Evolutionary conservation across 192 early-diverging fungal species (phyloP).

Genomic region (Powellomyces hirtus): DNA sequence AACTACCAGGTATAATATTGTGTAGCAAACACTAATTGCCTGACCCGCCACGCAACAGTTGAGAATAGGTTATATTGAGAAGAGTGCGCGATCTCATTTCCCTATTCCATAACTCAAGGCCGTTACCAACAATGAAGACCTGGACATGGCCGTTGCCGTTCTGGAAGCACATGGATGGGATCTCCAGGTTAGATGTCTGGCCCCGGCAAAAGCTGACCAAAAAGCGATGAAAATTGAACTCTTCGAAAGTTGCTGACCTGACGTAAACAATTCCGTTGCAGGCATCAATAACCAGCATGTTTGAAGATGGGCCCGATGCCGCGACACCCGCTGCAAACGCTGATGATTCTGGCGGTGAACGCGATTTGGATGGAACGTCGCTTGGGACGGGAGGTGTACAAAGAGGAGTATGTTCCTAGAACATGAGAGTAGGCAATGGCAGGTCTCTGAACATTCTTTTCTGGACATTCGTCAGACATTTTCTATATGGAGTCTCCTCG

Average conservation of each 20-base stretch:
- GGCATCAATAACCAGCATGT: background rate
- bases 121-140: constrained; percentile 37
- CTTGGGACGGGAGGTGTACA: too few relatives aligned
- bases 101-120: constrained; percentile 13
- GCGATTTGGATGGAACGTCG: too few relatives aligned
- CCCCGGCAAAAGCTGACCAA: background rate
- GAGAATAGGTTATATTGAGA: background rate
- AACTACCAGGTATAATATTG: constrained; percentile 39
- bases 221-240: background rate
- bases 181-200: constrained; percentile 29
- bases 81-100: background rate
- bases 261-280: background rate
- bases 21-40: too few relatives aligned
- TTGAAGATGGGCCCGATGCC: background rate
- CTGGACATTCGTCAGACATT: background rate
- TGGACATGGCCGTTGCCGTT: constrained; percentile 29
- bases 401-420: too few relatives aligned
- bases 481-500: constrained; percentile 20
- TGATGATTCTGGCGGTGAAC: too few relatives aligned
- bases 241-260: constrained; percentile 1
- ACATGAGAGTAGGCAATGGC: too few relatives aligned
- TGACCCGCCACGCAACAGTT: background rate
- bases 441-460: too few relatives aligned
- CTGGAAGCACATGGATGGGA: constrained; percentile 37
- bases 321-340: too few relatives aligned